Percentiles rank a stretch among this genome's conserved stretches.
phyloP scores from a whole-genome alignment of 768 basidiomycete genomes.

The Russula vinacea region DNA sequence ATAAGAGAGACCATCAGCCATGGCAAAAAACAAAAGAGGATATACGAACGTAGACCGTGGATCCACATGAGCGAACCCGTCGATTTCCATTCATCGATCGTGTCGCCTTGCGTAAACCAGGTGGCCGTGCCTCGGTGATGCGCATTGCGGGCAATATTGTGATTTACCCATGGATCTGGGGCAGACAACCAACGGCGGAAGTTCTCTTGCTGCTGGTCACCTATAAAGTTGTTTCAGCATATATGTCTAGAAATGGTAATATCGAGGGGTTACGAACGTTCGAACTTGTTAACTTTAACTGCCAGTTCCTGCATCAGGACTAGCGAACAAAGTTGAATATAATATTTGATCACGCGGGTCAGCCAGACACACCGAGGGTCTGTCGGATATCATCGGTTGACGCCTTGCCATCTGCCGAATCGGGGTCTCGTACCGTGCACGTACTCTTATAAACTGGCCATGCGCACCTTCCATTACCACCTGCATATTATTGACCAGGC shows the following conservation, averaged over 20 bases:
- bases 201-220: background rate
- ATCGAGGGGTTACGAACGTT: background rate
- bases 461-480: background rate
- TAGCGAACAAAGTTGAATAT: background rate
- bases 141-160: background rate
- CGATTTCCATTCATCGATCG: background rate
- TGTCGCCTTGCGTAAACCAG: background rate
- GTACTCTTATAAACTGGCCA: background rate
- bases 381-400: background rate
- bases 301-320: background rate
- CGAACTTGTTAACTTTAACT: background rate
- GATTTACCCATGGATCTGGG: background rate
- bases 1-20: background rate
- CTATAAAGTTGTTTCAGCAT: background rate
- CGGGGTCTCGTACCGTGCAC: background rate
- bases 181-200: background rate
- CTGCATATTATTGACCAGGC: background rate
- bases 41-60: background rate
- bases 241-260: background rate
- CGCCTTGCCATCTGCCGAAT: background rate
- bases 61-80: background rate
- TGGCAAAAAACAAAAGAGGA: background rate
- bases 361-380: background rate
- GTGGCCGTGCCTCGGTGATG: background rate
- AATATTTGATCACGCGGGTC: too few relatives aligned